Conservation (phyloP, 2,329 filamentous ascomycete genomes). For the Paracoccidioides lutzii region DNA sequence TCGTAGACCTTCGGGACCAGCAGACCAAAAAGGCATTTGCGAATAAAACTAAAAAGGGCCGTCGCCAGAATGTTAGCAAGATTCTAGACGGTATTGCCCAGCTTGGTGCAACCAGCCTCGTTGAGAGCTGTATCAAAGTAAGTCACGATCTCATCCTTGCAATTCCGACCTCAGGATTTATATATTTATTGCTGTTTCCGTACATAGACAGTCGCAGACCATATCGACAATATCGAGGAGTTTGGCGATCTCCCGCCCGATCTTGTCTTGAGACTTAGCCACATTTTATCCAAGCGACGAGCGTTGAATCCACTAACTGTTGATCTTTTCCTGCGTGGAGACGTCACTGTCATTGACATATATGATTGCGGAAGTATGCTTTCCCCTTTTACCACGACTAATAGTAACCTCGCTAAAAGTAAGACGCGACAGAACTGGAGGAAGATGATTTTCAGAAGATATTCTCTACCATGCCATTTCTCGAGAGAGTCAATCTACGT, state of each 20-base stretch:
- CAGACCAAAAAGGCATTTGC: constrained; percentile 45
- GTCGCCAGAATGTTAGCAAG: constrained; percentile 69
- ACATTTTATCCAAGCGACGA: constrained; percentile 52
- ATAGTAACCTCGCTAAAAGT: constrained; percentile 6
- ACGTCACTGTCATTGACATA: constrained; percentile 44
- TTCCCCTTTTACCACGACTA: neutral
- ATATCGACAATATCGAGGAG: constrained; percentile 51
- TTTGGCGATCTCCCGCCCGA: constrained; percentile 49
- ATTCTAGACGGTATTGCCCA: constrained; percentile 58
- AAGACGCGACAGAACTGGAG: constrained; percentile 49
- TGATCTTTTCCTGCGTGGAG: constrained; percentile 37
- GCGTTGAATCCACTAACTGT: constrained; percentile 39
- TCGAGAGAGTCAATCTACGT: constrained; percentile 60
- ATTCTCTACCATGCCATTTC: constrained; percentile 57
- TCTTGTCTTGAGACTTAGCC: constrained; percentile 45
- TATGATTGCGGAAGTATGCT: constrained; percentile 47
- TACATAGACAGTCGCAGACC: constrained; percentile 45
- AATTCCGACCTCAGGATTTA: neutral
- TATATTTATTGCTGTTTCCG: neutral
- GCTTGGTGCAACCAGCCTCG: constrained; percentile 30
- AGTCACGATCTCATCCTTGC: neutral
- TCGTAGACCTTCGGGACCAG: constrained; percentile 44
- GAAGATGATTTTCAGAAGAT: constrained; percentile 68
- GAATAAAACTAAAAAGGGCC: constrained; percentile 46
- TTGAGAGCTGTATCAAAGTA: constrained; percentile 47